Evolutionary conservation across 176 grass and related monocot genomes (phyloP).

Genomic region (Eleusine coracana): DNA sequence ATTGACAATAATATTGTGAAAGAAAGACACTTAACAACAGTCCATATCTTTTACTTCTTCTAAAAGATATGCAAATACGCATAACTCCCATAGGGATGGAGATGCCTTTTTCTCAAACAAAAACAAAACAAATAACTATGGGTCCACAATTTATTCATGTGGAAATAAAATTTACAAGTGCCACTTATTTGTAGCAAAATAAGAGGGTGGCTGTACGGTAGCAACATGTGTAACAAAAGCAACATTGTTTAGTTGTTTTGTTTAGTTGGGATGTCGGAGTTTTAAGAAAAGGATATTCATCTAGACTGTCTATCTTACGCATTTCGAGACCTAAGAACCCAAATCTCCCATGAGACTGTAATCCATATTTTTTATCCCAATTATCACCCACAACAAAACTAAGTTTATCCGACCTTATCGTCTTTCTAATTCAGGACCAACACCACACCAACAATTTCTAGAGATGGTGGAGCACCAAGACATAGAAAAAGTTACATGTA

Average conservation of each 20-base stretch:
- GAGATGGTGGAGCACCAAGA: not conserved
- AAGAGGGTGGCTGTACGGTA: not conserved
- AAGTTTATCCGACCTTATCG: constrained; percentile 34
- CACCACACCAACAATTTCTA: constrained; percentile 3
- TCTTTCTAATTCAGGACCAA: constrained; percentile 42
- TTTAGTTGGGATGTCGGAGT: constrained; percentile 58
- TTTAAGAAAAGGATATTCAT: constrained; percentile 49
- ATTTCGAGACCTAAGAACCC: constrained; percentile 46
- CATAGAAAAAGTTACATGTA: not conserved
- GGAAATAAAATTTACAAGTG: not conserved
- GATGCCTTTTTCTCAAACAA: not conserved
- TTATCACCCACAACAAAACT: constrained; percentile 39
- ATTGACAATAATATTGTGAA: not conserved
- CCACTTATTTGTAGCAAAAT: not conserved
- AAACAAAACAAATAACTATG: not conserved
- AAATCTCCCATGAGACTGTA: constrained; percentile 50
- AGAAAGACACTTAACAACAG: not conserved
- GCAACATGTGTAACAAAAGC: constrained; percentile 9
- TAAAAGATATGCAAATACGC: not conserved
- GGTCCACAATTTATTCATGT: not conserved
- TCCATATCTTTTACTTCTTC: not conserved
- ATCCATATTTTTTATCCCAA: constrained; percentile 34
- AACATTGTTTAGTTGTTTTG: constrained; percentile 27
- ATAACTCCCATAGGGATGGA: constrained; percentile 2
- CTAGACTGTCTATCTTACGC: constrained; percentile 38